Conservation (phyloP, 768 basidiomycete species). For the Sporobolomyces roseus region DNA sequence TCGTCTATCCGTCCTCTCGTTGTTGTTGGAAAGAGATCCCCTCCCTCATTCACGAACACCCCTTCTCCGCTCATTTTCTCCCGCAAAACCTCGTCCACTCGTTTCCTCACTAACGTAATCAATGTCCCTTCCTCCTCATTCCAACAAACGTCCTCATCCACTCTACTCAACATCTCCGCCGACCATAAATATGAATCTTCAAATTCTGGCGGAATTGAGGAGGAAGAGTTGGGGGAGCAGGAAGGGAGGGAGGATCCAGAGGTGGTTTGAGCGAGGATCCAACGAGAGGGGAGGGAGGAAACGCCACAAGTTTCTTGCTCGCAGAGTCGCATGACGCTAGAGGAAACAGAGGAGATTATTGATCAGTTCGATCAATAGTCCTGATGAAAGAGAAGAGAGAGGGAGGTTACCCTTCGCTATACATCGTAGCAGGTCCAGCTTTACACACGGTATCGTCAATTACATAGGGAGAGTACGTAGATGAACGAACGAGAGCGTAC, state of each 20-base stretch:
- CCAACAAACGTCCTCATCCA: conserved; percentile 9
- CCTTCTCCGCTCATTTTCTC: background rate
- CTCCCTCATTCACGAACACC: background rate
- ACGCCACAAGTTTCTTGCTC: background rate
- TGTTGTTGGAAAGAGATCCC: background rate
- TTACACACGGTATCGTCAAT: background rate
- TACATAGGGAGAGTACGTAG: no score
- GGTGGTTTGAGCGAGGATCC: no score
- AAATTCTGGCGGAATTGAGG: no score
- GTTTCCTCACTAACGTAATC: background rate
- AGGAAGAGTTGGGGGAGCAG: background rate
- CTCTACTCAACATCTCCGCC: background rate
- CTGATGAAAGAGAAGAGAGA: background rate
- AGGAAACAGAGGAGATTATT: background rate
- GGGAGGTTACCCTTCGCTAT: background rate
- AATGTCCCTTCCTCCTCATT: background rate
- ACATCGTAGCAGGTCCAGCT: background rate
- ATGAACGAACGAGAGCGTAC: no score
- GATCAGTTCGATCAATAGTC: background rate
- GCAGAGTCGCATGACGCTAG: conserved; percentile 3
- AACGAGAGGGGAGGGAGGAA: background rate
- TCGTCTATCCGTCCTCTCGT: no score
- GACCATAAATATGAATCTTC: no score
- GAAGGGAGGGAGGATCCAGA: no score
- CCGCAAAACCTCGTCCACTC: background rate